phyloP scores from a whole-genome alignment of 2,329 filamentous ascomycete species.

The Phoma herbarum region DNA sequence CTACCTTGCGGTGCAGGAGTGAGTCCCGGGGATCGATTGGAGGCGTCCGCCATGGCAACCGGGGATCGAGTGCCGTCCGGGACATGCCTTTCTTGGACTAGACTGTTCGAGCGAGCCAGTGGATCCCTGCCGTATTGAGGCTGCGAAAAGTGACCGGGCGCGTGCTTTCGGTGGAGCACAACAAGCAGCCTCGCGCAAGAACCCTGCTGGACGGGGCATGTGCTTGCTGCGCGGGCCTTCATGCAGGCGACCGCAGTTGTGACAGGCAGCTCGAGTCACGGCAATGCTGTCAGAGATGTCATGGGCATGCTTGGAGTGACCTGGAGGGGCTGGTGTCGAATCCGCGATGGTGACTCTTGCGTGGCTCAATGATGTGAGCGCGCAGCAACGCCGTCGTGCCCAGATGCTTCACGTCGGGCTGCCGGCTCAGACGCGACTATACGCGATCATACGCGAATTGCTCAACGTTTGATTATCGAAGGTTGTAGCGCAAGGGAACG shows the following conservation, averaged over 20 bases:
- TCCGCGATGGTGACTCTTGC: not conserved
- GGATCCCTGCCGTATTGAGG: slow-evolving; percentile 30
- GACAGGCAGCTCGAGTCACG: slow-evolving; percentile 21
- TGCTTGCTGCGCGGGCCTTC: slow-evolving; percentile 32
- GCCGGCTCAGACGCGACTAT: slow-evolving; percentile 13
- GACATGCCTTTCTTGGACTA: slow-evolving; percentile 16
- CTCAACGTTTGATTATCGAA: slow-evolving; percentile 6
- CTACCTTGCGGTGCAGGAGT: slow-evolving; percentile 19
- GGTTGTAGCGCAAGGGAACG: slow-evolving; percentile 17
- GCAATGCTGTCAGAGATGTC: slow-evolving; percentile 10
- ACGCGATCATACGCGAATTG: slow-evolving; percentile 12
- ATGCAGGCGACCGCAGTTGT: slow-evolving; percentile 34
- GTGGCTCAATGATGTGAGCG: not conserved
- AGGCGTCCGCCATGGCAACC: slow-evolving; percentile 31
- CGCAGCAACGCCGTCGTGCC: slow-evolving; percentile 1
- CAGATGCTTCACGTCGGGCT: slow-evolving; percentile 15
- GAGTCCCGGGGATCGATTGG: slow-evolving; percentile 21
- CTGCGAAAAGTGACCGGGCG: slow-evolving; percentile 23
- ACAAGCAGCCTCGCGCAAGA: slow-evolving; percentile 34
- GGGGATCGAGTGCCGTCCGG: slow-evolving; percentile 36
- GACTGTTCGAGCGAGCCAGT: slow-evolving; percentile 16
- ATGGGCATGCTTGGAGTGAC: slow-evolving; percentile 4
- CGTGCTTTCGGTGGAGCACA: slow-evolving; percentile 21
- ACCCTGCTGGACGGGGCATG: slow-evolving; percentile 27
- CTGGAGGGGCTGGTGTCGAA: not conserved